These are phyloP conservation scores for Bipolaris cookei DNA, from an alignment of 2,329 filamentous ascomycete species.

Conservation along the genomic window DNA sequence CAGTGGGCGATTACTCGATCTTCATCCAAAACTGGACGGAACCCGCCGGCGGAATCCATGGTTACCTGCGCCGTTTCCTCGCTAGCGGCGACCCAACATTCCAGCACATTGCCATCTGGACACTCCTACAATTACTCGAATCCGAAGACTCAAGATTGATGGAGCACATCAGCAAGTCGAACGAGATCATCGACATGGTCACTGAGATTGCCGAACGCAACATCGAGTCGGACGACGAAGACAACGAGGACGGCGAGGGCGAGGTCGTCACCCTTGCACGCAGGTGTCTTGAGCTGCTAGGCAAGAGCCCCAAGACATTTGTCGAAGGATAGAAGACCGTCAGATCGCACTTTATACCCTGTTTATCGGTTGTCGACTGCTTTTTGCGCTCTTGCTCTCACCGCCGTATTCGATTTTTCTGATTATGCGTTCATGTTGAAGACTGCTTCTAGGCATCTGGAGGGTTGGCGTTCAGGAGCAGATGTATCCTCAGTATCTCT, in stretches of 20 bases:
- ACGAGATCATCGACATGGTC: constrained; percentile 91
- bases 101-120: constrained; percentile 99
- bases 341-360: constrained; percentile 31
- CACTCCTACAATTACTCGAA: constrained; percentile 90
- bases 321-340: constrained; percentile 70
- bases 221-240: constrained; percentile 84
- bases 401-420: constrained; percentile 32
- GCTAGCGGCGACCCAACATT: constrained; percentile 95
- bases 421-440: constrained; percentile 34
- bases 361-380: constrained; percentile 27
- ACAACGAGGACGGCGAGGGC: constrained; percentile 86
- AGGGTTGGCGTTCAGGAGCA: constrained; percentile 40
- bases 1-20: constrained; percentile 95
- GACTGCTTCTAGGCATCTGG: constrained; percentile 23
- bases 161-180: constrained; percentile 83
- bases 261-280: constrained; percentile 92
- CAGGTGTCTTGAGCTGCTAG: constrained; percentile 84
- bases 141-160: constrained; percentile 92
- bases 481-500: constrained; percentile 42
- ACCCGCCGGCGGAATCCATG: constrained; percentile 92
- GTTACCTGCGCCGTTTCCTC: constrained; percentile 90
- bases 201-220: constrained; percentile 88
- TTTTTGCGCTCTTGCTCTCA: constrained; percentile 20
- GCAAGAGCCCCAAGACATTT: constrained; percentile 77
- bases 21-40: constrained; percentile 95